Percentiles rank a stretch among this genome's conserved stretches.
Evolutionary conservation across 139 green algal species (phyloP).

Genomic region (Haematococcus sp.): DNA sequence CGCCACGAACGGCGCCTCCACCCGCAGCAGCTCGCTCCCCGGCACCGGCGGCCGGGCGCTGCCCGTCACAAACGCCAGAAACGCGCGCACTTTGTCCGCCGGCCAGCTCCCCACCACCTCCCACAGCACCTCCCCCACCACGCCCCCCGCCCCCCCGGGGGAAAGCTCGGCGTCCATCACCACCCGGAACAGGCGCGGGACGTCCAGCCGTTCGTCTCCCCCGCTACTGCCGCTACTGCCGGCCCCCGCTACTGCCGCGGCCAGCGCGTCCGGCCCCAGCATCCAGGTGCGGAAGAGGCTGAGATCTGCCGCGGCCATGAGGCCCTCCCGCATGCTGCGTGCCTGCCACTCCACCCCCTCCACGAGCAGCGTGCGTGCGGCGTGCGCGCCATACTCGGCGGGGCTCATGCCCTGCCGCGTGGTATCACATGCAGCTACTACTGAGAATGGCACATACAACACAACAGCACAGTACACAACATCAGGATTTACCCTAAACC

Average conservation of each 20-base stretch:
- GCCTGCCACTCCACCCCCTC: conserved; percentile 46
- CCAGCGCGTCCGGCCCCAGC: conserved; percentile 31
- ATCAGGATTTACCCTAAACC: no score
- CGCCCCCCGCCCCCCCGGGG: background rate
- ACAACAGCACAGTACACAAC: no score
- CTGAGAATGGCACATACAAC: no score
- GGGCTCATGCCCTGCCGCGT: conserved; percentile 4
- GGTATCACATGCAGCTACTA: no score
- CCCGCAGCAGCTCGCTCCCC: conserved; percentile 45
- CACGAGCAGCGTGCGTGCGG: conserved; percentile 34
- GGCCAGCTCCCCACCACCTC: conserved; percentile 23
- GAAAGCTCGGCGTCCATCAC: conserved; percentile 43
- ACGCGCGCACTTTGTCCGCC: conserved; percentile 17
- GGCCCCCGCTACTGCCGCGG: conserved; percentile 8
- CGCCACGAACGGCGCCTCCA: conserved; percentile 57
- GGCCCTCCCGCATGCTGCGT: conserved; percentile 26
- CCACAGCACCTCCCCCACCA: conserved; percentile 14
- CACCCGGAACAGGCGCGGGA: conserved; percentile 36
- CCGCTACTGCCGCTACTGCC: background rate
- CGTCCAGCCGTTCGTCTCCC: background rate
- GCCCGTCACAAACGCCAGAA: conserved; percentile 59
- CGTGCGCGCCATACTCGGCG: conserved; percentile 27
- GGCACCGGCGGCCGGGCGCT: conserved; percentile 39
- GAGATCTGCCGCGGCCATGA: conserved; percentile 23
- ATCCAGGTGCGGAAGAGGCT: conserved; percentile 26